Evolutionary conservation across 306 rosid species (phyloP).

Genomic region (Gastrolobium villosum): DNA sequence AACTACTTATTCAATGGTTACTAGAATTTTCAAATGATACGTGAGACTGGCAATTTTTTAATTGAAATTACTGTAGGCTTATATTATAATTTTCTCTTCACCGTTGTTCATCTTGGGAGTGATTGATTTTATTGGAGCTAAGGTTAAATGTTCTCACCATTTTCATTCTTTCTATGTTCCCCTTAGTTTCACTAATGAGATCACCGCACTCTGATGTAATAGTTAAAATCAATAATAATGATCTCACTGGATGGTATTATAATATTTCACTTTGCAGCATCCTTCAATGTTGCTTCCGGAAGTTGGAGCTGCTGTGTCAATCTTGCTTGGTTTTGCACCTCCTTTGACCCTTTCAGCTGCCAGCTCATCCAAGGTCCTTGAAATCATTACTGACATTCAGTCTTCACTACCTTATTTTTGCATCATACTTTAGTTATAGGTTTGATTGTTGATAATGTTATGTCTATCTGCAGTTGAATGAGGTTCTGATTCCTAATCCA

Average conservation of each 20-base stretch:
- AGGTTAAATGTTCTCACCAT: conserved; percentile 19
- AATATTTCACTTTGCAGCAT: conserved; percentile 57
- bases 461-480: conserved; percentile 78
- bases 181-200: conserved; percentile 10
- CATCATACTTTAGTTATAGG: conserved; percentile 29
- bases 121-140: conserved; percentile 28
- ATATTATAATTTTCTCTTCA: neutral
- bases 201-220: conserved; percentile 14
- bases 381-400: conserved; percentile 23
- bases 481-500: conserved; percentile 85
- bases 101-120: conserved; percentile 19
- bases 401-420: conserved; percentile 30
- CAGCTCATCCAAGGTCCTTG: conserved; percentile 84
- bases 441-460: conserved; percentile 42
- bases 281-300: conserved; percentile 69
- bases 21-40: neutral
- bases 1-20: neutral
- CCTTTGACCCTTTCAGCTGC: conserved; percentile 72
- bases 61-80: neutral
- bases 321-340: conserved; percentile 94
- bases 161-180: conserved; percentile 3
- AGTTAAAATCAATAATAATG: conserved; percentile 7
- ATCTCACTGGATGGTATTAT: conserved; percentile 41
- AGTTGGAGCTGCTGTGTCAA: conserved; percentile 80
- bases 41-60: neutral